A percentile compares a stretch with the other conserved stretches of the same genome.
Evolutionary conservation across 768 basidiomycete species (phyloP).

Genomic region (Suillus hirtellus): DNA sequence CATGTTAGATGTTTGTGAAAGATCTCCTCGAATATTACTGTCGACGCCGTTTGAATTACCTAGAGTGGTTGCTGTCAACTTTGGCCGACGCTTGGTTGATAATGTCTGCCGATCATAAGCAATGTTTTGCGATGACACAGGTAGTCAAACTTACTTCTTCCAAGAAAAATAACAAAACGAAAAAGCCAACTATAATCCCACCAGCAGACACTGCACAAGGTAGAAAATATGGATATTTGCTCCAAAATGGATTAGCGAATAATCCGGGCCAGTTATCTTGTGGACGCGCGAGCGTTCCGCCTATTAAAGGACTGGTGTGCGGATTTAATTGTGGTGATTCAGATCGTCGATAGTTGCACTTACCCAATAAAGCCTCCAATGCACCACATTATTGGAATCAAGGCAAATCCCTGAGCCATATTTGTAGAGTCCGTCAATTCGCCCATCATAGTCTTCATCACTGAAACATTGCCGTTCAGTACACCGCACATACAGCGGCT

Average conservation of each 20-base stretch:
- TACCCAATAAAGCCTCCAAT: constrained; percentile 38
- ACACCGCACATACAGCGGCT: constrained; percentile 34
- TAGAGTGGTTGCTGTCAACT: not conserved
- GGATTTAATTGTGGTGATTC: not conserved
- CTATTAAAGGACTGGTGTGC: constrained; percentile 45
- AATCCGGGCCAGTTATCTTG: constrained; percentile 52
- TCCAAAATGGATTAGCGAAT: constrained; percentile 44
- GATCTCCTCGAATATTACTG: constrained; percentile 15
- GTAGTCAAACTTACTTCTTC: constrained; percentile 29
- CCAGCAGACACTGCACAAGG: constrained; percentile 30
- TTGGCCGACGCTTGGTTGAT: not conserved
- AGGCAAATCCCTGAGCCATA: constrained; percentile 36
- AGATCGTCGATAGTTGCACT: constrained; percentile 8
- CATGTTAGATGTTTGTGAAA: constrained; percentile 27
- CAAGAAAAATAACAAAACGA: constrained; percentile 25
- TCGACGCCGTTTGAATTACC: constrained; percentile 16
- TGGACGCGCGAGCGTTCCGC: constrained; percentile 56
- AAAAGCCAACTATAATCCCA: constrained; percentile 16
- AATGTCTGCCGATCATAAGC: constrained; percentile 1
- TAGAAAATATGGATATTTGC: constrained; percentile 38
- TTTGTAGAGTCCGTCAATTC: constrained; percentile 51
- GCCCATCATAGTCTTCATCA: constrained; percentile 71
- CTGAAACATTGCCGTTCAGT: constrained; percentile 45
- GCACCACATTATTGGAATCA: constrained; percentile 30
- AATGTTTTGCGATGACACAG: not conserved